Conservation (phyloP, 352 stramenopile genomes). For the Globisporangium carolinianum region DNA sequence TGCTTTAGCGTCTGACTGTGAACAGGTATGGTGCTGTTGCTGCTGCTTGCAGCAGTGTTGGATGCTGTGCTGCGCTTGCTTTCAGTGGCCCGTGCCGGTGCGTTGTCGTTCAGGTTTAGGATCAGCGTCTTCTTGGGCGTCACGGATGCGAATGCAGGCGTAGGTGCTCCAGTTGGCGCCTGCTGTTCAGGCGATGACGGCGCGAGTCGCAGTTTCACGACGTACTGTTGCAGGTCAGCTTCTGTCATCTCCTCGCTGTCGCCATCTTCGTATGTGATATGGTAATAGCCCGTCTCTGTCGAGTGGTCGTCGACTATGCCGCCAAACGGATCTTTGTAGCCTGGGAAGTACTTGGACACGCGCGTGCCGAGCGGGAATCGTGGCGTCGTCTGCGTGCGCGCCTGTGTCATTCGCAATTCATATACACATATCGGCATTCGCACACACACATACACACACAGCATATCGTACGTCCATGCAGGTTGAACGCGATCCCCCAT, state of each 20-base stretch:
- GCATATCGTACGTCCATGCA: too few relatives aligned
- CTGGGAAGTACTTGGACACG: constrained; percentile 62
- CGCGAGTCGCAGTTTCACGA: constrained; percentile 14
- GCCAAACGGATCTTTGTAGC: constrained; percentile 46
- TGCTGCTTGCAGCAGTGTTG: background rate
- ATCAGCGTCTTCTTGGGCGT: constrained; percentile 20
- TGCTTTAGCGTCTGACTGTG: background rate
- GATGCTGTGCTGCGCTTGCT: background rate
- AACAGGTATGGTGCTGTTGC: constrained; percentile 3
- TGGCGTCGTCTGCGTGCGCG: constrained; percentile 36
- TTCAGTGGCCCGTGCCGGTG: constrained; percentile 14
- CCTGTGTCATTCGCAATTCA: constrained; percentile 16
- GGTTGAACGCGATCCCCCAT: too few relatives aligned
- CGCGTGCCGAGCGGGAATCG: constrained; percentile 56
- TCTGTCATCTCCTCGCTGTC: constrained; percentile 82
- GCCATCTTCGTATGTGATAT: constrained; percentile 72
- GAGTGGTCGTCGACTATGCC: constrained; percentile 55
- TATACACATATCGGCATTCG: background rate
- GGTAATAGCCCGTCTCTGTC: constrained; percentile 50
- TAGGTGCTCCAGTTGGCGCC: too few relatives aligned
- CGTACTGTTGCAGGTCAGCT: constrained; percentile 46
- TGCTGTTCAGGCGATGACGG: background rate
- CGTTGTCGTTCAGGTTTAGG: constrained; percentile 39
- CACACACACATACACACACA: background rate
- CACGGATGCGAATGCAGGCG: background rate